phyloP scores from a whole-genome alignment of 352 stramenopile genomes.

The Phytopythium boreale region DNA sequence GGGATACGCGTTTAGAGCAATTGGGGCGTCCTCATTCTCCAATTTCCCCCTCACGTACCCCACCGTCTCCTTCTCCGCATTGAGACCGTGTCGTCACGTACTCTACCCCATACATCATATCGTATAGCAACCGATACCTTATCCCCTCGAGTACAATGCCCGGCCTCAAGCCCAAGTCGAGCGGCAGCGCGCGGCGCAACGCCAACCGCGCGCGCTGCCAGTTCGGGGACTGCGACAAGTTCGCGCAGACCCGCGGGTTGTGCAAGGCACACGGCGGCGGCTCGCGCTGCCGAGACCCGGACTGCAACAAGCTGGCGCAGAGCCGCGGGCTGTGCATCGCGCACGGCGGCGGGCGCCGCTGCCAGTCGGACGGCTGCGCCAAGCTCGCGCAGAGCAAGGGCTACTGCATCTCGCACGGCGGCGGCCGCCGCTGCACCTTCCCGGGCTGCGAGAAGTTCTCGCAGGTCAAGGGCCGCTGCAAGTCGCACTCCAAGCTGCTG shows the following conservation, averaged over 20 bases:
- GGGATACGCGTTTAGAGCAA: neutral
- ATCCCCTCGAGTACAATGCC: too few relatives aligned
- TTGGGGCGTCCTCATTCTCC: neutral
- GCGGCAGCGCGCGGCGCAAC: slow-evolving; percentile 38
- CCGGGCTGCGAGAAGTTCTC: slow-evolving; percentile 84
- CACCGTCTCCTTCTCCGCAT: neutral
- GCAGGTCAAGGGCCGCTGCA: slow-evolving; percentile 85
- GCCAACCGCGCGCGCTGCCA: slow-evolving; percentile 76
- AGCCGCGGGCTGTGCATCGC: slow-evolving; percentile 75
- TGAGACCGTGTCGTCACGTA: neutral
- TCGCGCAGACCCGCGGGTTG: slow-evolving; percentile 74
- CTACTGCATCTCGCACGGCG: slow-evolving; percentile 82
- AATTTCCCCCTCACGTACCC: neutral
- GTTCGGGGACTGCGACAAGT: slow-evolving; percentile 74
- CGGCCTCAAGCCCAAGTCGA: slow-evolving; percentile 23
- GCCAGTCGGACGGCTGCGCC: slow-evolving; percentile 63
- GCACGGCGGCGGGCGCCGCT: slow-evolving; percentile 72
- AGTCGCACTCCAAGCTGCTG: slow-evolving; percentile 80
- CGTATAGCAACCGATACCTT: too few relatives aligned
- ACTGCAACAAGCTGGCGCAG: slow-evolving; percentile 82
- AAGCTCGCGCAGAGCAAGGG: slow-evolving; percentile 80
- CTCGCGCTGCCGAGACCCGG: slow-evolving; percentile 67
- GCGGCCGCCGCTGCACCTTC: slow-evolving; percentile 68
- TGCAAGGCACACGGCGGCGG: slow-evolving; percentile 86
- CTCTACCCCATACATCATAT: slow-evolving; percentile 1